These are phyloP conservation scores for Cyberlindnera meyerae DNA, from an alignment of 805 yeast genomes.

Conservation along the genomic window DNA sequence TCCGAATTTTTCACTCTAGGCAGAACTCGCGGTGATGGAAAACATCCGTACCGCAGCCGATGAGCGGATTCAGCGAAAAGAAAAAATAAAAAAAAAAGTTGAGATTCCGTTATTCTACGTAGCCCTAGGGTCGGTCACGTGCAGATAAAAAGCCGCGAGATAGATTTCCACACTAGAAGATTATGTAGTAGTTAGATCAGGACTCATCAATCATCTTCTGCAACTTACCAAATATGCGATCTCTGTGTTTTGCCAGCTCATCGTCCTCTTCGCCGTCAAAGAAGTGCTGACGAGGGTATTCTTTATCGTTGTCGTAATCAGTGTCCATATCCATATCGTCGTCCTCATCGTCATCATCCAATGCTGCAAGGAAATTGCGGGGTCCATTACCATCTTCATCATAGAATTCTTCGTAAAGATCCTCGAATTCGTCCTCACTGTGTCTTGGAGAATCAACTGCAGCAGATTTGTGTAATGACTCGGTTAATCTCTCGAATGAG, in stretches of 20 bases:
- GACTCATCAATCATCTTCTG: constrained; percentile 49
- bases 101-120: too few relatives aligned
- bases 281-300: constrained; percentile 44
- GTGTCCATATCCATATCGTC: constrained; percentile 51
- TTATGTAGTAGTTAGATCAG: constrained; percentile 1
- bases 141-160: not conserved
- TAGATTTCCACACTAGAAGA: too few relatives aligned
- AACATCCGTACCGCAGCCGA: constrained; percentile 12
- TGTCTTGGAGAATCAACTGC: constrained; percentile 7
- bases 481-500: constrained; percentile 15
- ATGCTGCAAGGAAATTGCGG: constrained; percentile 28
- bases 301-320: constrained; percentile 29
- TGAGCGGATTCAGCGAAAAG: too few relatives aligned
- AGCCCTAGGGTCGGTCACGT: constrained; percentile 6
- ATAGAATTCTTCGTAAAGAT: constrained; percentile 64
- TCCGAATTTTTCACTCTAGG: constrained; percentile 14
- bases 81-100: too few relatives aligned
- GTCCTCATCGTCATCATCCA: constrained; percentile 34
- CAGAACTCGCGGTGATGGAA: constrained; percentile 7
- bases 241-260: constrained; percentile 59
- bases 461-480: constrained; percentile 13
- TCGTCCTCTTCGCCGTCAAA: constrained; percentile 54
- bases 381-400: constrained; percentile 57
- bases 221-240: constrained; percentile 52
- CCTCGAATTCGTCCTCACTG: constrained; percentile 27